A percentile compares a stretch with the other conserved stretches of the same genome.
Evolutionary conservation across 345 rosid genomes (phyloP).

Genomic region (Lepidium sativum): DNA sequence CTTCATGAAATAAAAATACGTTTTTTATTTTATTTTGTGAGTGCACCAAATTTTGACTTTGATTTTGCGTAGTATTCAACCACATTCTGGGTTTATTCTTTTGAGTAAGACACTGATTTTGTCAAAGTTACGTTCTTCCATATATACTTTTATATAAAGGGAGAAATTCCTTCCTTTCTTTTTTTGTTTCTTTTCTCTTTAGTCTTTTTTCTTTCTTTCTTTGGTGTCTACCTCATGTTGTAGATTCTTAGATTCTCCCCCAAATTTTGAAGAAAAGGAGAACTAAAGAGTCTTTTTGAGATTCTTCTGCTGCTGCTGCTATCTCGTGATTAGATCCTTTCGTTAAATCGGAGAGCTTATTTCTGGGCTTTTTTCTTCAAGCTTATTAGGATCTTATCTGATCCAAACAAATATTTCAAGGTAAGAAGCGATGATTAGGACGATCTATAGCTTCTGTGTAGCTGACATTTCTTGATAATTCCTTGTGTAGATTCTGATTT

Average conservation of each 20-base stretch:
- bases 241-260: slow-evolving; percentile 27
- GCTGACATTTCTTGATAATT: not conserved
- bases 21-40: not conserved
- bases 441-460: not conserved
- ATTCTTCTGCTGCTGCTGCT: slow-evolving; percentile 18
- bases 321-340: slow-evolving; percentile 19
- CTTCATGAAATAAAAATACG: not conserved
- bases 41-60: slow-evolving; percentile 37
- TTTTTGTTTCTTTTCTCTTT: not conserved
- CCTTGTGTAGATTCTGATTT: not conserved
- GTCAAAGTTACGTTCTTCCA: slow-evolving; percentile 19
- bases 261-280: slow-evolving; percentile 11
- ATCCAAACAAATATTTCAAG: slow-evolving; percentile 34
- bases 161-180: not conserved
- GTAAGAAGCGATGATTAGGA: slow-evolving; percentile 30
- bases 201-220: not conserved
- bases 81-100: slow-evolving; percentile 28
- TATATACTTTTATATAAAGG: not conserved
- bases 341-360: slow-evolving; percentile 8
- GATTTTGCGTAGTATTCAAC: slow-evolving; percentile 36
- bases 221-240: not conserved
- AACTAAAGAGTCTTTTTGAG: slow-evolving; percentile 16
- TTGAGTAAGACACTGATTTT: slow-evolving; percentile 16
- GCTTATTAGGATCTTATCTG: slow-evolving; percentile 49
- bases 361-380: slow-evolving; percentile 10